Evolutionary conservation across 306 rosid genomes (phyloP).

Genomic region (Malus sieversii): DNA sequence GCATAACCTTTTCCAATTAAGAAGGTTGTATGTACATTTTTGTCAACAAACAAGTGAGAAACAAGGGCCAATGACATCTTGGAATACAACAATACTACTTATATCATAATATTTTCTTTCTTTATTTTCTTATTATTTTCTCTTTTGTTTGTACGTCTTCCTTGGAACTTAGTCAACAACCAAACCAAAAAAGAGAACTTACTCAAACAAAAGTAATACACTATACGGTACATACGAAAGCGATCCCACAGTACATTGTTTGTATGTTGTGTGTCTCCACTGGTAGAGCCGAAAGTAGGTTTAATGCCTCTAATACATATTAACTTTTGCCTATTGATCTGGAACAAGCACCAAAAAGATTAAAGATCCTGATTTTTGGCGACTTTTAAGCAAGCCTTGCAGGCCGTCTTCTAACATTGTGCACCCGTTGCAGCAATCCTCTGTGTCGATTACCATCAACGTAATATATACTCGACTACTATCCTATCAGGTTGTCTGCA

Average conservation of each 20-base stretch:
- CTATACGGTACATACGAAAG: neutral
- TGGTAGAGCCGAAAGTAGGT: too few relatives aligned
- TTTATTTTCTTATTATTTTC: neutral
- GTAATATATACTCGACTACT: conserved; percentile 9
- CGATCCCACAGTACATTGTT: neutral
- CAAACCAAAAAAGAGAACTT: neutral
- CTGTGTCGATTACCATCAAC: conserved; percentile 4
- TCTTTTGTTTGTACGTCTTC: neutral
- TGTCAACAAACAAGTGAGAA: too few relatives aligned
- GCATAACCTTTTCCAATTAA: neutral
- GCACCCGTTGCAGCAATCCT: neutral
- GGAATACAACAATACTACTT: too few relatives aligned
- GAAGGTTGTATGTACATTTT: too few relatives aligned
- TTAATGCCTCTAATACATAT: neutral
- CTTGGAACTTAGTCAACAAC: neutral
- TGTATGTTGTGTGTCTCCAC: neutral
- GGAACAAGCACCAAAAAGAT: neutral
- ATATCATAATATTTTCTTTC: too few relatives aligned
- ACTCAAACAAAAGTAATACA: neutral
- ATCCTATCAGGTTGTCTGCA: conserved; percentile 62
- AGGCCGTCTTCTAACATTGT: neutral
- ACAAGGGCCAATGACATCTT: too few relatives aligned
- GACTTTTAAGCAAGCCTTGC: neutral
- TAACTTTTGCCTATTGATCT: neutral
- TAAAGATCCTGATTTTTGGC: neutral